Evolutionary conservation across 805 yeast species (phyloP).

Genomic region (Millerozyma acaciae): DNA sequence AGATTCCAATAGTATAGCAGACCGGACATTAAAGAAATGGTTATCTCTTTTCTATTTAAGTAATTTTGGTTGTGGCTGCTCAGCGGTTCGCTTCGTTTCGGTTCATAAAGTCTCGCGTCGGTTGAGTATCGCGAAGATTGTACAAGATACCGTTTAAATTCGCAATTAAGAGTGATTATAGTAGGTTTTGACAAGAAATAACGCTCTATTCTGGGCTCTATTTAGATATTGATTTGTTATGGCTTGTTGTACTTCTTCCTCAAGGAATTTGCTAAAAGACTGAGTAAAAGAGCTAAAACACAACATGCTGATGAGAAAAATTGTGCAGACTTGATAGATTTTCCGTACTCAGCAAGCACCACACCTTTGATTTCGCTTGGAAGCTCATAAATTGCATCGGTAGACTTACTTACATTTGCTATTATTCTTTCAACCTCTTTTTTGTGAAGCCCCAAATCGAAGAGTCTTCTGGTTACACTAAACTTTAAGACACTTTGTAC

Average conservation of each 20-base stretch:
- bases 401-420: slow-evolving; percentile 16
- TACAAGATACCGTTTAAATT: too few relatives aligned
- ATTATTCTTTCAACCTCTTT: slow-evolving; percentile 16
- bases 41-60: too few relatives aligned
- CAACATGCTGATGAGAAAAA: slow-evolving; percentile 15
- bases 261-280: slow-evolving; percentile 10
- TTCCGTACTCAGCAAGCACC: slow-evolving; percentile 20
- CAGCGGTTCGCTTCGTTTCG: too few relatives aligned
- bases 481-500: slow-evolving; percentile 14
- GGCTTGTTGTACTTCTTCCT: slow-evolving; percentile 6
- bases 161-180: too few relatives aligned
- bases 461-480: slow-evolving; percentile 13
- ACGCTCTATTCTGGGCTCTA: too few relatives aligned
- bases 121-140: too few relatives aligned
- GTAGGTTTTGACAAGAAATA: too few relatives aligned
- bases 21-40: too few relatives aligned
- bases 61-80: too few relatives aligned
- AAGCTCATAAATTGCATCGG: slow-evolving; percentile 14
- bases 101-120: too few relatives aligned
- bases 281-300: slow-evolving; percentile 13
- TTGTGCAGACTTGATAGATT: slow-evolving; percentile 23
- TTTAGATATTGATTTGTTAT: too few relatives aligned
- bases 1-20: too few relatives aligned
- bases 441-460: slow-evolving; percentile 7
- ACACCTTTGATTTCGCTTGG: slow-evolving; percentile 14